phyloP scores from a whole-genome alignment of 495 filamentous ascomycete species.

The Talaromyces trachyspermus region DNA sequence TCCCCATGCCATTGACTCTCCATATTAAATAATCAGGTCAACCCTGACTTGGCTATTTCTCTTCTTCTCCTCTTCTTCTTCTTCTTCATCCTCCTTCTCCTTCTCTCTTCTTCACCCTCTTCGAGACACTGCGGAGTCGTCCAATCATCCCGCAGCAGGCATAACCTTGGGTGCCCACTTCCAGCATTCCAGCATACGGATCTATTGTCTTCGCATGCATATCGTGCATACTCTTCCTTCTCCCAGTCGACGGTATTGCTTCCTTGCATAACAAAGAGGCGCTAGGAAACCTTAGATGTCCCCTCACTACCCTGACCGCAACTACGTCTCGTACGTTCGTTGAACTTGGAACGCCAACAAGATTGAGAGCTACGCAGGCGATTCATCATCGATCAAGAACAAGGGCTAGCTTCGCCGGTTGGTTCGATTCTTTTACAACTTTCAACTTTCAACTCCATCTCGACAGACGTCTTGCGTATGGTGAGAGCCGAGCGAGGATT shows the following conservation, averaged over 20 bases:
- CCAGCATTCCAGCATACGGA: slow-evolving; percentile 15
- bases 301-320: slow-evolving; percentile 4
- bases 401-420: neutral
- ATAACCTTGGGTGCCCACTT: neutral
- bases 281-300: slow-evolving; percentile 2
- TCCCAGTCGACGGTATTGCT: slow-evolving; percentile 20
- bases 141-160: neutral
- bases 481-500: neutral
- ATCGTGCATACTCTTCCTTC: slow-evolving; percentile 23
- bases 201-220: slow-evolving; percentile 6
- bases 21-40: neutral
- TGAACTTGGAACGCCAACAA: neutral
- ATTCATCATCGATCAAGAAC: neutral
- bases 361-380: neutral
- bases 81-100: slow-evolving; percentile 10
- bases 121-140: neutral
- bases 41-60: slow-evolving; percentile 9
- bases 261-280: slow-evolving; percentile 12
- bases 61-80: slow-evolving; percentile 11
- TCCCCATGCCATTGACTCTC: slow-evolving; percentile 9
- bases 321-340: neutral
- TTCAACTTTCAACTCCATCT: neutral
- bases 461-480: slow-evolving; percentile 2
- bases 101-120: slow-evolving; percentile 8
- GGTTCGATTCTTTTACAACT: neutral